Evolutionary conservation across 192 early-diverging fungal species (phyloP).

Genomic region (Dissophora globulifera): DNA sequence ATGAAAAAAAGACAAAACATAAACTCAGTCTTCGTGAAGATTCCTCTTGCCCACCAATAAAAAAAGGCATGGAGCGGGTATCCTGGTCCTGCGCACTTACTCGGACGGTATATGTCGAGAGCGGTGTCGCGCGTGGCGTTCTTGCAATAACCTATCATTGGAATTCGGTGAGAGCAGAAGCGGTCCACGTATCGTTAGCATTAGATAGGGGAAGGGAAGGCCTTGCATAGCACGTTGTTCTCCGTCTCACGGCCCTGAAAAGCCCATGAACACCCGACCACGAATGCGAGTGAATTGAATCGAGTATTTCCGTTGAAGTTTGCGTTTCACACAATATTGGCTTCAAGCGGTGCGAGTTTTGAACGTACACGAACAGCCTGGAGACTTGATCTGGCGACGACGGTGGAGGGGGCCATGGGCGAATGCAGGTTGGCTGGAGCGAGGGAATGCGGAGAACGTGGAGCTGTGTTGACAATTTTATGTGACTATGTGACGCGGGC

Average conservation of each 20-base stretch:
- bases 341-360: too few relatives aligned
- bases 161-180: too few relatives aligned
- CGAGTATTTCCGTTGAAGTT: background rate
- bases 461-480: background rate
- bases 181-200: too few relatives aligned
- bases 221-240: background rate
- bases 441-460: background rate
- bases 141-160: constrained; percentile 20
- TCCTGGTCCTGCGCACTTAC: constrained; percentile 5
- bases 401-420: constrained; percentile 14
- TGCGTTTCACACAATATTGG: too few relatives aligned
- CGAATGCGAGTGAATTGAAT: too few relatives aligned
- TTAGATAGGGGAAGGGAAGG: too few relatives aligned
- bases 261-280: too few relatives aligned
- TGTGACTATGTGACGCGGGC: too few relatives aligned
- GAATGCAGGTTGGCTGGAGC: too few relatives aligned
- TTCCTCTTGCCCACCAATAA: too few relatives aligned
- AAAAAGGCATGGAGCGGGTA: background rate
- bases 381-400: constrained; percentile 29
- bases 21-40: too few relatives aligned
- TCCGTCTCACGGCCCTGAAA: background rate
- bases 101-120: constrained; percentile 15
- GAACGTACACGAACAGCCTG: constrained; percentile 38
- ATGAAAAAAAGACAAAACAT: too few relatives aligned
- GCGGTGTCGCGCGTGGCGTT: constrained; percentile 17